These are phyloP conservation scores for Tetracladium marchalianum DNA, from an alignment of 495 filamentous ascomycete genomes.

Conservation along the genomic window DNA sequence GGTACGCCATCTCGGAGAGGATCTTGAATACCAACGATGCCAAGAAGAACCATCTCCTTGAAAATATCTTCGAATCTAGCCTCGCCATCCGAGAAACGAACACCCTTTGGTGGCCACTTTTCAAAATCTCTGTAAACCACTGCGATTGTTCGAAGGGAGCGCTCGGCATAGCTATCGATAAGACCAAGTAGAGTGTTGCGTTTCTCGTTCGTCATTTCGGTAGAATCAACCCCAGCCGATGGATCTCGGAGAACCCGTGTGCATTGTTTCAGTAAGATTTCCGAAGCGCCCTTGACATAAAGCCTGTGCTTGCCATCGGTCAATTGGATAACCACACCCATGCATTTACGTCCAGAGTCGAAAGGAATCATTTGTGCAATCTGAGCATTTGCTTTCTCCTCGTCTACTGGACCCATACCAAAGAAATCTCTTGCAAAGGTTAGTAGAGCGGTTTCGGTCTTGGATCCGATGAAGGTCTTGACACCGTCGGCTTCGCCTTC, in stretches of 20 bases:
- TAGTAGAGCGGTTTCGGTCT: constrained; percentile 80
- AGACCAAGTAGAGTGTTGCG: constrained; percentile 48
- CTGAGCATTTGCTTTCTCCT: constrained; percentile 60
- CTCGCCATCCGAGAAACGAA: constrained; percentile 57
- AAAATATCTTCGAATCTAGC: constrained; percentile 74
- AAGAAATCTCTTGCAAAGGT: constrained; percentile 65
- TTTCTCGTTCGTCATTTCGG: constrained; percentile 47
- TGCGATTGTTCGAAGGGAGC: constrained; percentile 80
- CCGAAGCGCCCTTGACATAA: constrained; percentile 81
- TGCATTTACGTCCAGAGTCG: constrained; percentile 80
- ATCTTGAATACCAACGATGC: constrained; percentile 81
- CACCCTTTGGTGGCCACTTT: constrained; percentile 71
- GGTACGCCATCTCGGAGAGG: constrained; percentile 73
- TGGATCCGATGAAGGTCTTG: constrained; percentile 71
- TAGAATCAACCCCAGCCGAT: constrained; percentile 43
- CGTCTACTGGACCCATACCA: constrained; percentile 60
- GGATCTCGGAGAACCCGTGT: constrained; percentile 64
- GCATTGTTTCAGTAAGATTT: constrained; percentile 69
- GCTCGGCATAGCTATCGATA: constrained; percentile 68
- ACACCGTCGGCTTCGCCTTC: constrained; percentile 70
- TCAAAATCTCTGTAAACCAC: constrained; percentile 83
- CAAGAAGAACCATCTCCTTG: constrained; percentile 66
- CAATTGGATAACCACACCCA: constrained; percentile 68
- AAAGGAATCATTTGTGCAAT: constrained; percentile 72
- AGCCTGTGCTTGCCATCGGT: constrained; percentile 58